phyloP scores from a whole-genome alignment of 1,284 basidiomycete genomes.

The Pseudozyma pruni region DNA sequence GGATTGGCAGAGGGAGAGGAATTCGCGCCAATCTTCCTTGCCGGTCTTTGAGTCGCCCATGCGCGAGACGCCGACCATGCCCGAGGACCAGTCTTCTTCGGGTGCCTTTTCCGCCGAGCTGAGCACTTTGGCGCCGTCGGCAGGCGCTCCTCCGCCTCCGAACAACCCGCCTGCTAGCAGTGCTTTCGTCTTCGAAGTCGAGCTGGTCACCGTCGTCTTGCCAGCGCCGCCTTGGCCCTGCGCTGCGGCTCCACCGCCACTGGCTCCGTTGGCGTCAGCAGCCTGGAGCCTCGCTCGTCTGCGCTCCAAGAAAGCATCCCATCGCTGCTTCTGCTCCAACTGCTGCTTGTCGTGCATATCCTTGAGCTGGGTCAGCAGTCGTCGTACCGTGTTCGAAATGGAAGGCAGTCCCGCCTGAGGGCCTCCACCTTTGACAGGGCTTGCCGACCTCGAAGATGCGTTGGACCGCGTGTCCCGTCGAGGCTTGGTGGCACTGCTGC shows the following conservation, averaged over 20 bases:
- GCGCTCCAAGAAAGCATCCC: slow-evolving; percentile 85
- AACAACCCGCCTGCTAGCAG: slow-evolving; percentile 26
- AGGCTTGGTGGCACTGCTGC: slow-evolving; percentile 16
- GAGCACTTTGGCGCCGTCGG: slow-evolving; percentile 28
- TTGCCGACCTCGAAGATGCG: slow-evolving; percentile 44
- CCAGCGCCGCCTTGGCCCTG: neutral
- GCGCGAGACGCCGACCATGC: slow-evolving; percentile 85
- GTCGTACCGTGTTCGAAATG: slow-evolving; percentile 78
- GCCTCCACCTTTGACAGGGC: slow-evolving; percentile 31
- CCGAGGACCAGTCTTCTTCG: slow-evolving; percentile 56
- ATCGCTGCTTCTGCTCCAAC: slow-evolving; percentile 77
- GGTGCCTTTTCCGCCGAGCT: slow-evolving; percentile 40
- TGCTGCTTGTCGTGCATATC: slow-evolving; percentile 88
- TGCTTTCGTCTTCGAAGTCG: slow-evolving; percentile 32
- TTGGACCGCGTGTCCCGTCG: slow-evolving; percentile 19
- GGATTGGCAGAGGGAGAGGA: slow-evolving; percentile 79
- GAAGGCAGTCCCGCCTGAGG: slow-evolving; percentile 32
- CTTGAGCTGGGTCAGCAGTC: slow-evolving; percentile 81
- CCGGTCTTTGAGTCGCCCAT: slow-evolving; percentile 77
- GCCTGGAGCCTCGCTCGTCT: slow-evolving; percentile 69
- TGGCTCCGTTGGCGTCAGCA: slow-evolving; percentile 11
- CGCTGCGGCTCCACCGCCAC: slow-evolving; percentile 1
- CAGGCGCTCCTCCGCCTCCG: slow-evolving; percentile 20
- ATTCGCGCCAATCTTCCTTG: slow-evolving; percentile 81
- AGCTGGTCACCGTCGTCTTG: slow-evolving; percentile 7